phyloP scores from a whole-genome alignment of 176 grass and related monocot species.

The Lolium perenne region DNA sequence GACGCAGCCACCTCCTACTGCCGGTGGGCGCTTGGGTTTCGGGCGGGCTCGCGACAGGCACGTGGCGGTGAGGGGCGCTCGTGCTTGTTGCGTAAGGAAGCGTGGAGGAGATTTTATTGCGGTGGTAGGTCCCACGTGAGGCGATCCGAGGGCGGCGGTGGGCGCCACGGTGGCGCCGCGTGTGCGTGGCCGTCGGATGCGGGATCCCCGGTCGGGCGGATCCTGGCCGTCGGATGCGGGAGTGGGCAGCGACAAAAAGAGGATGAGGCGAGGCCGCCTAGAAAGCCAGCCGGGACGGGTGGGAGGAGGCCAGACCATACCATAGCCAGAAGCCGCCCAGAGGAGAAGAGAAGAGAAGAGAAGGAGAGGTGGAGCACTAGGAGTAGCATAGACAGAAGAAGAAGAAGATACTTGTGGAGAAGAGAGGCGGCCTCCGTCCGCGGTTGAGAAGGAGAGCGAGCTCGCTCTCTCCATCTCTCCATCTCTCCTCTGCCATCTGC shows the following conservation, averaged over 20 bases:
- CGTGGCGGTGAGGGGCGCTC: constrained; percentile 50
- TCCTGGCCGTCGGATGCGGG: constrained; percentile 59
- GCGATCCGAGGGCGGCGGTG: constrained; percentile 48
- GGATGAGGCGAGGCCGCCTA: constrained; percentile 61
- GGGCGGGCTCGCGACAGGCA: constrained; percentile 12
- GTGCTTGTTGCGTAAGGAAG: constrained; percentile 68
- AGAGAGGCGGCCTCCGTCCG: not conserved
- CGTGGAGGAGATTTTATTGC: constrained; percentile 58
- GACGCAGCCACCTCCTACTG: constrained; percentile 41
- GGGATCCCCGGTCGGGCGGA: constrained; percentile 29
- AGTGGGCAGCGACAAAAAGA: constrained; percentile 70
- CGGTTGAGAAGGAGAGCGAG: constrained; percentile 27
- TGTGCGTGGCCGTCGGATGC: constrained; percentile 41
- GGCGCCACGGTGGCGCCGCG: constrained; percentile 50
- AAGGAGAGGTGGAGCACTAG: constrained; percentile 21
- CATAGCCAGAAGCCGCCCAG: not conserved
- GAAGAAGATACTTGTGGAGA: constrained; percentile 17
- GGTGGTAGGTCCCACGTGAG: constrained; percentile 13
- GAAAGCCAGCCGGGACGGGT: constrained; percentile 53
- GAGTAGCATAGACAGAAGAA: constrained; percentile 19
- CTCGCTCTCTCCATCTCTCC: not conserved
- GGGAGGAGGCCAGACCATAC: constrained; percentile 42
- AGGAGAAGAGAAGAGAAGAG: not conserved
- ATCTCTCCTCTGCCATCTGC: not conserved
- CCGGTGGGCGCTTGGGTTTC: constrained; percentile 47